Evolutionary conservation across 495 filamentous ascomycete species (phyloP), one percentile per base, ranked within the genome.

Genomic region (Neurospora sp.): DNA sequence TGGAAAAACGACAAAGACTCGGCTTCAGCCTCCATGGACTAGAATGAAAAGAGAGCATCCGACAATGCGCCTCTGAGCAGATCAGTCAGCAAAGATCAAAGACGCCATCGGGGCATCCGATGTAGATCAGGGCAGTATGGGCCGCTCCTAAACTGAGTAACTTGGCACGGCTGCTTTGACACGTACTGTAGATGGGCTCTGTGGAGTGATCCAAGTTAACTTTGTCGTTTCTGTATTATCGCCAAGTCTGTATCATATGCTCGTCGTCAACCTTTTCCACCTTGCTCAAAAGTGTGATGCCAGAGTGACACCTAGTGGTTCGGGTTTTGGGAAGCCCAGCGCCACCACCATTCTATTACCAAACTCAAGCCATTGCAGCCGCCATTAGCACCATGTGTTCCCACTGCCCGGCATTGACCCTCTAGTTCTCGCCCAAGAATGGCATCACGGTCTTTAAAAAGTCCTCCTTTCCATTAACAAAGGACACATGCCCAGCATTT

Each of bases 401-500:
- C 48, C 53, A 35, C 53, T 31, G 53, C 3, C 27, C 10, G 53
- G 12, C 14, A 61, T 14, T 16, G 22, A 61, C 2, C 53, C 27
- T 65, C 53, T 65, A 65, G 27, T 65, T 18, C 12, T 37, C 71
- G 22, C 40, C 31, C 45, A 72, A 68, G 53, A 72, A 72, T 14
- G 71, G 71, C 37, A 65, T 12, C 6, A 69, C 40, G 0, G 73
- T 20, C 4, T 44, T 61, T 41, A 75, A 38, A 69, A 77, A 80
- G 9, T 74, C 40, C 27, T 78, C 76, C 37, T 59, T 73, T 9
- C 75, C 75, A 59, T 80, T 77, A 18, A 79, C 70, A 27, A 76
- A 79, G 22, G 71, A 75, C 7, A 77, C 74, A 61, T 80, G 78
- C 9, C 78, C 78, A 20, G 72, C 75, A 61, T 76, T 73, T 9